Evolutionary conservation across 306 rosid genomes (phyloP).

Genomic region (Quercus dentata): DNA sequence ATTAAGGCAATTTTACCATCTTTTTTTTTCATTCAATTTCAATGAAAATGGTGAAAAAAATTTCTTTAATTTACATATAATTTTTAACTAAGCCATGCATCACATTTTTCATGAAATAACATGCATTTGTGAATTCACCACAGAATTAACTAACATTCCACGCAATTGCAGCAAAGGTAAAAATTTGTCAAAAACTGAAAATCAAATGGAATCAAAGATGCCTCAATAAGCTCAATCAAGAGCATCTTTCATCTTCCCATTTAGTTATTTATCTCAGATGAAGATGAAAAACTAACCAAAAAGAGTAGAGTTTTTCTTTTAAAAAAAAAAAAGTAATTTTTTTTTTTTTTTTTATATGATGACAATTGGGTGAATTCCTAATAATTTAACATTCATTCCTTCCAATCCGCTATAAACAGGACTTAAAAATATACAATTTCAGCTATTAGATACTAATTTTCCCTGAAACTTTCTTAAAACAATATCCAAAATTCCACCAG

Average conservation of each 20-base stretch:
- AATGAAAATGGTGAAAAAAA: too few species aligned
- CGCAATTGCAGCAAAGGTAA: not conserved
- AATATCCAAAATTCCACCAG: not conserved
- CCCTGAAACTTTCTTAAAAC: not conserved
- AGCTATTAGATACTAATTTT: not conserved
- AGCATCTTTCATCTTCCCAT: not conserved
- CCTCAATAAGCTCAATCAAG: not conserved
- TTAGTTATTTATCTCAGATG: not conserved
- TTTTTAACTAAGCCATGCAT: too few species aligned
- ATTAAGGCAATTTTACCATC: too few species aligned
- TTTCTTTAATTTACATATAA: too few species aligned
- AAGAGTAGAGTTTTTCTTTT: too few species aligned
- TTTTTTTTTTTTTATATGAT: too few species aligned
- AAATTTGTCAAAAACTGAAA: not conserved
- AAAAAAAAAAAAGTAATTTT: too few species aligned
- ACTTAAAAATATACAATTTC: not conserved
- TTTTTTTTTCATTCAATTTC: too few species aligned
- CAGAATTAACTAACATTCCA: not conserved
- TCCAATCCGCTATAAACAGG: not conserved
- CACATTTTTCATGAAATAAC: too few species aligned
- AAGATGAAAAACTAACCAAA: too few species aligned
- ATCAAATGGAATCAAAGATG: not conserved
- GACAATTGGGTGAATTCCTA: not conserved
- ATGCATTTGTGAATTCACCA: too few species aligned
- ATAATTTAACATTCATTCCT: not conserved